Evolutionary conservation across 768 basidiomycete species (phyloP).

Genomic region (Sporobolomyces phaffii): DNA sequence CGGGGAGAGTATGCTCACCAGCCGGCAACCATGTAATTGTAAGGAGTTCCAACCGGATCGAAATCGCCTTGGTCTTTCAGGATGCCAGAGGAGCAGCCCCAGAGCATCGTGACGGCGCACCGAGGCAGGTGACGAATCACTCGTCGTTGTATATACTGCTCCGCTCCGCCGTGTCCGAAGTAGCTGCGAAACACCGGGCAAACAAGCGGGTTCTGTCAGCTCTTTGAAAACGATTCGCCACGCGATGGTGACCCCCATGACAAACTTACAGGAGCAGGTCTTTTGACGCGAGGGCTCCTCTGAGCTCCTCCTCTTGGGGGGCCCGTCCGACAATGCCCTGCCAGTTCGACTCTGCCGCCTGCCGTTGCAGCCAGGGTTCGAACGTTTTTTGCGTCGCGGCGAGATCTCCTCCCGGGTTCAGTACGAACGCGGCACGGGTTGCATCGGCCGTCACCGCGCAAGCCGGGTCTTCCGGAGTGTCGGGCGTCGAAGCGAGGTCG

Average conservation of each 20-base stretch:
- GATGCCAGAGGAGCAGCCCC: conserved; percentile 94
- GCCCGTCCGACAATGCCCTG: conserved; percentile 66
- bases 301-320: conserved; percentile 77
- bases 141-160: conserved; percentile 85
- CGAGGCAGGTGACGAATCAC: conserved; percentile 69
- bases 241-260: neutral
- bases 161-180: conserved; percentile 93
- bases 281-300: conserved; percentile 61
- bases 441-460: conserved; percentile 54
- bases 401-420: conserved; percentile 91
- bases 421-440: conserved; percentile 67
- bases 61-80: conserved; percentile 89
- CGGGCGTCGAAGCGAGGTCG: conserved; percentile 51
- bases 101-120: conserved; percentile 94
- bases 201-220: too few relatives aligned
- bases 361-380: conserved; percentile 65
- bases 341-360: conserved; percentile 68
- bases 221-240: neutral
- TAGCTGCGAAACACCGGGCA: conserved; percentile 62
- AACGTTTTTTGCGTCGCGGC: conserved; percentile 75
- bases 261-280: conserved; percentile 89
- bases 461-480: neutral
- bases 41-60: conserved; percentile 82
- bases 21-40: conserved; percentile 93
- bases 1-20: conserved; percentile 60